Evolutionary conservation across 129 eudicot genomes (phyloP).

Genomic region (Artemisia argyi): DNA sequence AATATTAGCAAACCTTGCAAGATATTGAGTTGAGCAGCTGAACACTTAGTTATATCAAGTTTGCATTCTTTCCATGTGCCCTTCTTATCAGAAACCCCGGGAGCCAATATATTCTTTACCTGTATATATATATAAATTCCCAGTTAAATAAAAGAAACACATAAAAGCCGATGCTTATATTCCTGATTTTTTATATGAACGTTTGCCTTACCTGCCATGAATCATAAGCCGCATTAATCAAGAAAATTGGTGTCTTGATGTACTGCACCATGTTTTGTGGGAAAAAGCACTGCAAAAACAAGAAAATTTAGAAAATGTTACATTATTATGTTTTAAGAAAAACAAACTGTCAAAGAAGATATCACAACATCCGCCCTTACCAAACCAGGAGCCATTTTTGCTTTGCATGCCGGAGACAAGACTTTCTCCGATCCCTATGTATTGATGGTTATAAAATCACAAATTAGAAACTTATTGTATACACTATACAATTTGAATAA

Average conservation of each 20-base stretch:
- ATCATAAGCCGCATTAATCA: constrained; percentile 87
- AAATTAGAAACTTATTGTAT: too few relatives aligned
- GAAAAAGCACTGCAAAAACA: constrained; percentile 72
- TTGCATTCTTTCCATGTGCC: constrained; percentile 42
- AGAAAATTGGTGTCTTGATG: constrained; percentile 62
- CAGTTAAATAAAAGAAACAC: not conserved
- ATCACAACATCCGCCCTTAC: constrained; percentile 42
- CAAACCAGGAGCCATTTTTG: constrained; percentile 64
- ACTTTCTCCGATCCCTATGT: constrained; percentile 75
- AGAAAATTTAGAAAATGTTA: constrained; percentile 12
- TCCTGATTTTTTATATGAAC: not conserved
- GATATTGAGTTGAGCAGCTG: constrained; percentile 39
- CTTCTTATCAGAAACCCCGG: constrained; percentile 38
- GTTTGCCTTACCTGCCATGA: constrained; percentile 84
- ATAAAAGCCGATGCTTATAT: not conserved
- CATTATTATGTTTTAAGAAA: not conserved
- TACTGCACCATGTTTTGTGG: constrained; percentile 66
- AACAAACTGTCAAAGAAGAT: not conserved
- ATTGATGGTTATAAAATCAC: not conserved
- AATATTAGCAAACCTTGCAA: constrained; percentile 31
- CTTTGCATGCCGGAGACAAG: constrained; percentile 62
- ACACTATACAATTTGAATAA: too few relatives aligned
- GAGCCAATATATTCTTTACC: constrained; percentile 44
- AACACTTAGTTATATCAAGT: constrained; percentile 37
- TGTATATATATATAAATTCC: not conserved